Percentiles rank a stretch among this genome's conserved stretches.
These are phyloP conservation scores for Termitomyces sp. DNA, from an alignment of 768 basidiomycete species.

Conservation along the genomic window DNA sequence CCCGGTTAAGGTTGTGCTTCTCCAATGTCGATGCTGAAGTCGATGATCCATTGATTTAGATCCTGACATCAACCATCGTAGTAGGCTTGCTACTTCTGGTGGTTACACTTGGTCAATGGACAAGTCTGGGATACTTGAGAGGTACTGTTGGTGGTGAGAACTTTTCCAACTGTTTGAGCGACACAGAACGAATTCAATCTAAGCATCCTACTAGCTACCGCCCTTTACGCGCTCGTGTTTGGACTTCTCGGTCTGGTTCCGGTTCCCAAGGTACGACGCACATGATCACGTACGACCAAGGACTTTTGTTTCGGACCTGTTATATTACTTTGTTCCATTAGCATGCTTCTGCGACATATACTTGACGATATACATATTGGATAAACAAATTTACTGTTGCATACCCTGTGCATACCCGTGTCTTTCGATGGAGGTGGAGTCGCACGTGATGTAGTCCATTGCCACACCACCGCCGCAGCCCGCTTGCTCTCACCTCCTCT, in stretches of 20 bases:
- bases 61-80: constrained; percentile 64
- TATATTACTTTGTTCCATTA: constrained; percentile 6
- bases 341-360: not conserved
- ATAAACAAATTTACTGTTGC: not conserved
- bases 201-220: constrained; percentile 43
- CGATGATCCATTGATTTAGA: constrained; percentile 20
- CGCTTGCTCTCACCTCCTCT: not conserved
- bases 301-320: not conserved
- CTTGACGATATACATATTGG: not conserved
- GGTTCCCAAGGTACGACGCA: constrained; percentile 44
- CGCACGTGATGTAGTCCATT: constrained; percentile 12
- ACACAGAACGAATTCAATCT: not conserved
- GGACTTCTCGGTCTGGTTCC: constrained; percentile 74
- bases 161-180: not conserved
- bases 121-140: constrained; percentile 56
- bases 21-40: not conserved
- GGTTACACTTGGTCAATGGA: constrained; percentile 63
- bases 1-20: not conserved
- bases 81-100: constrained; percentile 62
- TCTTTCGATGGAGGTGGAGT: not conserved
- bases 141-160: constrained; percentile 59
- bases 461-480: not conserved
- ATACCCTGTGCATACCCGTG: too few relatives aligned
- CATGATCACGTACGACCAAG: constrained; percentile 11
- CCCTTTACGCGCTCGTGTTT: constrained; percentile 64